Conservation (phyloP, 345 rosid species). For the Punica granatum region DNA sequence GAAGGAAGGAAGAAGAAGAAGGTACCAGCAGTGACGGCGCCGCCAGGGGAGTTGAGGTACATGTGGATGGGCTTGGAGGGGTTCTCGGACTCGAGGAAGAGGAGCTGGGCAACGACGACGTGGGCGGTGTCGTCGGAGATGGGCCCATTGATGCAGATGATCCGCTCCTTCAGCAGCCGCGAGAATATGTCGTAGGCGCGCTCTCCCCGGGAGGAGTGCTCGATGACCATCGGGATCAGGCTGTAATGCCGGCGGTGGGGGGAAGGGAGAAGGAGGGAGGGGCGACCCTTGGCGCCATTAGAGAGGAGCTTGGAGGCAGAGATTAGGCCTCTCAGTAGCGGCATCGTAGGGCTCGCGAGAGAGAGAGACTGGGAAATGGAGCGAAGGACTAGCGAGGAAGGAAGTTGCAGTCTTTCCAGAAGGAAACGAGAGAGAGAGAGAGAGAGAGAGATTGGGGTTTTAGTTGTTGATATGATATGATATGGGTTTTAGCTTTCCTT, state of each 20-base stretch:
- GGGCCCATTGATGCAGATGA: slow-evolving; percentile 88
- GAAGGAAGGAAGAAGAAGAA: neutral
- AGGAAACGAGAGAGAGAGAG: too few species aligned
- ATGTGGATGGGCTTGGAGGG: slow-evolving; percentile 94
- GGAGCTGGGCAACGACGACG: slow-evolving; percentile 97
- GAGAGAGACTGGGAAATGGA: neutral
- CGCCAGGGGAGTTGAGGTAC: slow-evolving; percentile 98
- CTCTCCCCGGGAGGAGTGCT: slow-evolving; percentile 96
- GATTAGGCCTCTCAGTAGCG: slow-evolving; percentile 9
- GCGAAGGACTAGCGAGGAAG: neutral
- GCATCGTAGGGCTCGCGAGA: slow-evolving; percentile 1
- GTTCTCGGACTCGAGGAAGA: slow-evolving; percentile 94
- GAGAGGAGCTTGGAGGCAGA: slow-evolving; percentile 8
- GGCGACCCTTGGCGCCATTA: neutral
- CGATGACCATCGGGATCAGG: slow-evolving; percentile 90
- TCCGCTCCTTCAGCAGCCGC: slow-evolving; percentile 86
- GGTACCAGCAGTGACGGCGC: slow-evolving; percentile 92
- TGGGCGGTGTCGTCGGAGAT: slow-evolving; percentile 88
- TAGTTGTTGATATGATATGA: too few species aligned
- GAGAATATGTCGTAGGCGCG: slow-evolving; percentile 97
- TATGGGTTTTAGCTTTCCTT: too few species aligned
- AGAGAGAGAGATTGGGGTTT: neutral
- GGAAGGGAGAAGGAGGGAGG: neutral
- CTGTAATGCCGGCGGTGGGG: slow-evolving; percentile 40
- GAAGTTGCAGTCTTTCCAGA: neutral